Evolutionary conservation across 495 filamentous ascomycete species (phyloP), one percentile per base, ranked within the genome.

Genomic region (Talaromyces proteolyticus): DNA sequence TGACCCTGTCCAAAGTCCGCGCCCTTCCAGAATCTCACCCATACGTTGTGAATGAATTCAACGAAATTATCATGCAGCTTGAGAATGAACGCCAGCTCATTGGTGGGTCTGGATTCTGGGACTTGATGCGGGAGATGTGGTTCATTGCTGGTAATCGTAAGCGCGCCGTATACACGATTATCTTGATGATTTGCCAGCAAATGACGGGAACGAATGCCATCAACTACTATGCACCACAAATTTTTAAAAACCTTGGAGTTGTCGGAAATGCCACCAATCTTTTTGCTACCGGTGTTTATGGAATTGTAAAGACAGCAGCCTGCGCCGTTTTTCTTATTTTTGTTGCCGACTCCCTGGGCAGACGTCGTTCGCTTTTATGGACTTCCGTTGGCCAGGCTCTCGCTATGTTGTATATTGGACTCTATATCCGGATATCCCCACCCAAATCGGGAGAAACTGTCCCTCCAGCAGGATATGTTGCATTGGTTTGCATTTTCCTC

Each of bases 341-440:
- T 60, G 77, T 83, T 42, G 84, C 82, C 26, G 87, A 92, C 61
- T 79, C 81, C 3, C 74, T 88, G 4, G 88, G 87, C 14, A 78
- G 87, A 7, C 76, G 83, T 6, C 76, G 81, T 34, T 85, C 82
- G 26, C 77, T 93, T 21, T 73, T 91, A 52, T 86, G 81, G 76
- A 89, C 87, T 12, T 82, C 80, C 6, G 76, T 89, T 52, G 86
- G 78, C 10, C 84, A 86, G 64, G 79, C 73, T 3, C 64, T 84
- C n/a, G 75, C 76, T 54, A 90, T 89, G 82, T 79, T 87, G 56
- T 88, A 91, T 60, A 85, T 91, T 52, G 87, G 87, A 10, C 68
- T 92, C n/a, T 88, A 91, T 59, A 74, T 88, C 6, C 82, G 85
- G 47, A 81, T 89, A 54, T 68, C 80, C 16, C 85, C 85, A 0